These are phyloP conservation scores for Tolypocladium sp. DNA, from an alignment of 2,329 filamentous ascomycete species.

Conservation along the genomic window DNA sequence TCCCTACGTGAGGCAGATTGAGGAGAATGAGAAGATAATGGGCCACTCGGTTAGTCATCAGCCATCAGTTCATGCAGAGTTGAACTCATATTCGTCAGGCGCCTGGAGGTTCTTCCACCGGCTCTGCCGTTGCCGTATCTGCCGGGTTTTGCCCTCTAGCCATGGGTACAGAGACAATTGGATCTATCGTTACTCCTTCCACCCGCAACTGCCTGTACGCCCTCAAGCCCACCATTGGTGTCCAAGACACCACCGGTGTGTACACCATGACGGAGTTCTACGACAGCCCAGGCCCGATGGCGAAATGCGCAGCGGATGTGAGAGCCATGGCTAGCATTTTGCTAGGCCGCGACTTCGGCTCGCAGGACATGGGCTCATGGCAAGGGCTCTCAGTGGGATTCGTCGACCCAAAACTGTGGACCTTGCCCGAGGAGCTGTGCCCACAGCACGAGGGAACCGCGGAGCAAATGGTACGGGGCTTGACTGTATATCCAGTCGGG, in stretches of 20 bases:
- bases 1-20: conserved; percentile 13
- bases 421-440: neutral
- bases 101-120: conserved; percentile 21
- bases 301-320: neutral
- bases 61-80: neutral
- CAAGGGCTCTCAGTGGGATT: neutral
- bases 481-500: neutral
- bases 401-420: neutral
- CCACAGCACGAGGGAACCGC: neutral
- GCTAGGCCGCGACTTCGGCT: neutral
- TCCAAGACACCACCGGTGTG: conserved; percentile 6
- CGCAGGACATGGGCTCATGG: neutral
- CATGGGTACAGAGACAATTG: conserved; percentile 22
- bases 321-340: neutral
- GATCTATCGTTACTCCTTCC: conserved; percentile 16
- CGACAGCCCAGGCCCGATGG: conserved; percentile 16
- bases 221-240: conserved; percentile 14
- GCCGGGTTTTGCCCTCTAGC: conserved; percentile 20
- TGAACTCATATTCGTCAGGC: conserved; percentile 6
- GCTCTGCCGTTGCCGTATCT: conserved; percentile 21
- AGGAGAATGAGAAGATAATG: conserved; percentile 4
- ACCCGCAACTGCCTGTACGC: conserved; percentile 14
- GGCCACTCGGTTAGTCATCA: conserved; percentile 8
- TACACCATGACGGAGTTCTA: conserved; percentile 14
- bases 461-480: neutral